Evolutionary conservation across 495 filamentous ascomycete species (phyloP).

Genomic region (Penicillium egyptiacum): DNA sequence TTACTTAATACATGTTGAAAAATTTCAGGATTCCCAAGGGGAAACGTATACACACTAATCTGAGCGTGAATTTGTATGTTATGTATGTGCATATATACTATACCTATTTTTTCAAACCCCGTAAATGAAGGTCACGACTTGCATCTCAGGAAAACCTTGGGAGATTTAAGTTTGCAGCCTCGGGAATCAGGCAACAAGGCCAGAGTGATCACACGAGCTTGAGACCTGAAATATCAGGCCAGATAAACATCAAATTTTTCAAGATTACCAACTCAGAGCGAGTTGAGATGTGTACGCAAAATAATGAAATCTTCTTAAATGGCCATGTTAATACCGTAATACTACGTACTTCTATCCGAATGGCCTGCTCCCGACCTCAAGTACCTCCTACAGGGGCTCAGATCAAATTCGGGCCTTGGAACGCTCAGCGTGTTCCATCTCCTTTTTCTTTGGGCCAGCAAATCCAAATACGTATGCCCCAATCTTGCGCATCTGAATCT

Average conservation of each 20-base stretch:
- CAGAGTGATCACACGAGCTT: background rate
- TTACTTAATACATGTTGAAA: too few relatives aligned
- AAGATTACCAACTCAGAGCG: too few relatives aligned
- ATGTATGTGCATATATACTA: too few relatives aligned
- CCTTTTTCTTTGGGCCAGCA: slow-evolving; percentile 27
- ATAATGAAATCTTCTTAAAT: background rate
- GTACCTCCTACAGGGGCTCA: background rate
- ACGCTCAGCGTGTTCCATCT: slow-evolving; percentile 4
- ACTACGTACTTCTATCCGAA: background rate
- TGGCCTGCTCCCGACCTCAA: background rate
- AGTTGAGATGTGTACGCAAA: too few relatives aligned
- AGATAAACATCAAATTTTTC: background rate
- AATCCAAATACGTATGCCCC: slow-evolving; percentile 49
- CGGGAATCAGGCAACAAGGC: background rate
- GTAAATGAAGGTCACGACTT: background rate
- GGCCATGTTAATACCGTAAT: background rate
- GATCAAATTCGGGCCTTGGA: slow-evolving; percentile 20
- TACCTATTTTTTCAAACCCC: too few relatives aligned
- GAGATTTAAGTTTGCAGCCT: background rate
- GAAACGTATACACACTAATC: too few relatives aligned
- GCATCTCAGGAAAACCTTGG: background rate
- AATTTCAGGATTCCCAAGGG: too few relatives aligned
- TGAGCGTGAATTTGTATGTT: too few relatives aligned
- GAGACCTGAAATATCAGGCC: background rate
- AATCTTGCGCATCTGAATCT: slow-evolving; percentile 51